Evolutionary conservation across 139 green algal genomes (phyloP), one percentile per base, ranked within the genome.

Genomic region (Bryopsis sp.): DNA sequence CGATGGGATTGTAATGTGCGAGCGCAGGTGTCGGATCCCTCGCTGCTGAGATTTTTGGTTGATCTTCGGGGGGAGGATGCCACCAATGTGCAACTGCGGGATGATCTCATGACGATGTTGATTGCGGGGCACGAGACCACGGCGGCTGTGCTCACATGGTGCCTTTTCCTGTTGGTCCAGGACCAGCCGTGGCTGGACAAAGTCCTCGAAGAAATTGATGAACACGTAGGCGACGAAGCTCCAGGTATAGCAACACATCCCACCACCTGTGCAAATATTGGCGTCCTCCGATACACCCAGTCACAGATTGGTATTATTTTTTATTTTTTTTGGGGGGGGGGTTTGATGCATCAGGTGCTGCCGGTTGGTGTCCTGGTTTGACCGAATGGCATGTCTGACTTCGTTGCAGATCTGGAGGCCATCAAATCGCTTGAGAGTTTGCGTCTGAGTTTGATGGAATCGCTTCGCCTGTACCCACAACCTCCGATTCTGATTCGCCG

Each of bases 61-160:
- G 94, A 99, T 79, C 88, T 97, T 82, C 78, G 94, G 7, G 94
- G 90, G 6, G 95, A 91, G 59, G 90, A 98, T 79, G 67, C 79
- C 22, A 83, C 79, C 5, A 83, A 85, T 77, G 88, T 87, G 80
- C 91, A 96, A 88, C 80, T 99, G 70, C 71, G 94, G 0, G 95
- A 99, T 70, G 95, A 99, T 80, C 81, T 99, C 26, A 98, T 99
- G 95, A 96, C 90, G 57, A 94, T 96, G 82, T 79, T 90, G 39
- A 84, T 89, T 60, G 84, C 86, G 2, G 88, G 92, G 2, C 92
- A 97, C 67, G 94, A 98, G 82, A 98, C 94, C 2, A 99, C 94
- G 5, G 94, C 92, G 0, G 91, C 94, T 0, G 91, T 95, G 66
- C 78, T 93, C 35, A 96, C 90, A 26, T 95, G 90, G 90, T 74